Evolutionary conservation across 1,284 basidiomycete genomes (phyloP).

Genomic region (Mycena sp.): DNA sequence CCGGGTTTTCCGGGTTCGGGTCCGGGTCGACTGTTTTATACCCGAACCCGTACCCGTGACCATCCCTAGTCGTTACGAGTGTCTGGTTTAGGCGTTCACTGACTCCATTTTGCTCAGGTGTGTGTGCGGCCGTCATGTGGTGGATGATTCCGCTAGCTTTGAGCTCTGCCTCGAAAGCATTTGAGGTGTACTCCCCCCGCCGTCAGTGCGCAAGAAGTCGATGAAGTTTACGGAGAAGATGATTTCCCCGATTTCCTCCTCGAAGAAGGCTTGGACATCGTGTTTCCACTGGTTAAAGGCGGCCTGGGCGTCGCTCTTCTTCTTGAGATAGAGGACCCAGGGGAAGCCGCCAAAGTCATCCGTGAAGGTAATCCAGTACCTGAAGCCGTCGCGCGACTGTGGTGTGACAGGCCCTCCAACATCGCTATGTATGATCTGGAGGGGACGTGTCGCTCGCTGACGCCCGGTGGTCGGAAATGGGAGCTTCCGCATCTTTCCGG

Average conservation of each 20-base stretch:
- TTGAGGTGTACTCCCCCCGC: slow-evolving; percentile 41
- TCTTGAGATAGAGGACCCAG: slow-evolving; percentile 37
- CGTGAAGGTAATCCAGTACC: slow-evolving; percentile 44
- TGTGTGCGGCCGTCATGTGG: slow-evolving; percentile 37
- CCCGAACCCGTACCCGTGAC: too few species aligned
- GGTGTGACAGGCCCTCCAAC: slow-evolving; percentile 41
- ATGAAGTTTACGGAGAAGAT: slow-evolving; percentile 25
- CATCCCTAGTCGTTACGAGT: too few species aligned
- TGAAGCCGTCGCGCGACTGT: slow-evolving; percentile 23
- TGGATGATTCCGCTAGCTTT: slow-evolving; percentile 31
- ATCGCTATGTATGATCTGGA: slow-evolving; percentile 43
- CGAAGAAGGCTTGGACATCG: slow-evolving; percentile 29
- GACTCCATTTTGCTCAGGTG: slow-evolving; percentile 42
- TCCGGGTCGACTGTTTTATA: too few species aligned
- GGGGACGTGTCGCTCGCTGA: slow-evolving; percentile 24
- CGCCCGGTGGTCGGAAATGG: slow-evolving; percentile 34
- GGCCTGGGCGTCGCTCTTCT: slow-evolving; percentile 34
- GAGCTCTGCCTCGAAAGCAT: slow-evolving; percentile 35
- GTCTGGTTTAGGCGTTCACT: slow-evolving; percentile 42
- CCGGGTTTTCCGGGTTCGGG: too few species aligned
- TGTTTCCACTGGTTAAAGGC: slow-evolving; percentile 33
- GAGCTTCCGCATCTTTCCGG: slow-evolving; percentile 39
- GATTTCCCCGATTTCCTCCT: slow-evolving; percentile 23
- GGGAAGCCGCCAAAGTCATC: slow-evolving; percentile 38
- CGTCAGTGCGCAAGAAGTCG: slow-evolving; percentile 39